Percentiles rank a stretch among this genome's conserved stretches.
These are phyloP conservation scores for Corylus heterophylla DNA, from an alignment of 306 rosid species.

Conservation along the genomic window DNA sequence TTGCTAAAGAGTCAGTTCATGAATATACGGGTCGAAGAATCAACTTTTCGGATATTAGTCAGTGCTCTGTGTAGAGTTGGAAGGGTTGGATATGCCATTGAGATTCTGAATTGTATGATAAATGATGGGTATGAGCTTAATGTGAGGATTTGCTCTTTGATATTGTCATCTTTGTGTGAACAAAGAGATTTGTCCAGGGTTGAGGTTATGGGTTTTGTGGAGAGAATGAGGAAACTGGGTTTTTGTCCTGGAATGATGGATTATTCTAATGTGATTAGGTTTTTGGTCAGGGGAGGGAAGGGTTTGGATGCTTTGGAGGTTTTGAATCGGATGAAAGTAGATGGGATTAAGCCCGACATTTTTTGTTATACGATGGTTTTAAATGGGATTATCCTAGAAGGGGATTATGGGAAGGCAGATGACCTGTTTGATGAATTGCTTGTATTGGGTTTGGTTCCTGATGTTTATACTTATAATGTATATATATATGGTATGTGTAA, in stretches of 20 bases:
- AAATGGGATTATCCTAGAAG: constrained; percentile 46
- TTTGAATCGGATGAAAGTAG: constrained; percentile 55
- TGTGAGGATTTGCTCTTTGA: constrained; percentile 56
- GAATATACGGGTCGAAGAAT: constrained; percentile 68
- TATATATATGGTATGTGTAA: constrained; percentile 70
- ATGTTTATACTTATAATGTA: constrained; percentile 66
- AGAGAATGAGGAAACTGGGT: constrained; percentile 51
- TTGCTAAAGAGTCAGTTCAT: constrained; percentile 55
- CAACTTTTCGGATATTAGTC: constrained; percentile 59
- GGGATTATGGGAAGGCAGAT: constrained; percentile 47
- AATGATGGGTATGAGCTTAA: constrained; percentile 64
- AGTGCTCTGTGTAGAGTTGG: constrained; percentile 56
- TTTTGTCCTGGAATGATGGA: constrained; percentile 64
- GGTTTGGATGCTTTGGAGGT: constrained; percentile 54
- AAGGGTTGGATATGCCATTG: constrained; percentile 59
- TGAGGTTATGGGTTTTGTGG: constrained; percentile 56
- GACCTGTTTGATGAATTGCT: constrained; percentile 75
- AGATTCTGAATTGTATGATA: constrained; percentile 55
- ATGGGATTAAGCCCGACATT: constrained; percentile 66
- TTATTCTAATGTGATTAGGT: constrained; percentile 55
- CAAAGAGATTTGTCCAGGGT: constrained; percentile 33
- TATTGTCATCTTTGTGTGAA: constrained; percentile 52
- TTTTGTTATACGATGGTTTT: constrained; percentile 80
- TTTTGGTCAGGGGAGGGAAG: constrained; percentile 55
- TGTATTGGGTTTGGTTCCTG: constrained; percentile 70